Percentiles rank a stretch among this genome's conserved stretches.
phyloP scores from a whole-genome alignment of 208 protist species.

The Borovskyia barvae region DNA sequence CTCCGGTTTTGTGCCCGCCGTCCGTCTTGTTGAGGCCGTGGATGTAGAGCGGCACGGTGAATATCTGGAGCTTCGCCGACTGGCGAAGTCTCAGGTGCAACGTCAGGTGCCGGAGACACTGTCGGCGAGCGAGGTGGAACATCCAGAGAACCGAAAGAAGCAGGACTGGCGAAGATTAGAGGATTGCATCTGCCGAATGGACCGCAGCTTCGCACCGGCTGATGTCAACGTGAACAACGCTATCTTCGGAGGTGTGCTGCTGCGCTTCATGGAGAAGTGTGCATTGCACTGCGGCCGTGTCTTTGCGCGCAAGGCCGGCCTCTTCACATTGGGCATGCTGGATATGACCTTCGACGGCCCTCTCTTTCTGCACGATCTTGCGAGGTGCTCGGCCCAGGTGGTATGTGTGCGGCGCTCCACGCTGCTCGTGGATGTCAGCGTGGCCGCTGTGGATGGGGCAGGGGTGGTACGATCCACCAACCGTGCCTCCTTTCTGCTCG shows the following conservation, averaged over 20 bases:
- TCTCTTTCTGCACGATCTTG: constrained; percentile 33
- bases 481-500: constrained; percentile 42
- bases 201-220: constrained; percentile 25
- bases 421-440: constrained; percentile 29
- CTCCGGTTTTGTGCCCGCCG: constrained; percentile 22
- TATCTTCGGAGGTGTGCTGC: constrained; percentile 57
- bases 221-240: constrained; percentile 50
- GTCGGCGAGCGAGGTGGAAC: constrained; percentile 21
- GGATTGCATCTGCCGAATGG: constrained; percentile 13
- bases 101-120: neutral
- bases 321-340: constrained; percentile 51
- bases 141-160: constrained; percentile 32
- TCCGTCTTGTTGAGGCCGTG: constrained; percentile 12
- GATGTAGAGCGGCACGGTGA: constrained; percentile 21
- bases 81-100: neutral
- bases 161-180: constrained; percentile 16
- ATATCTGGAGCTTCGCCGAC: constrained; percentile 24
- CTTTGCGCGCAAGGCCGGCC: constrained; percentile 30
- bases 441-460: constrained; percentile 16
- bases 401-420: constrained; percentile 36
- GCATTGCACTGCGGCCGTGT: constrained; percentile 60
- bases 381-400: constrained; percentile 35
- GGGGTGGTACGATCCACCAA: constrained; percentile 30
- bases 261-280: constrained; percentile 51
- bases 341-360: constrained; percentile 49